These are phyloP conservation scores for Aplosporella prunicola DNA, from an alignment of 2,329 filamentous ascomycete genomes.

Conservation along the genomic window DNA sequence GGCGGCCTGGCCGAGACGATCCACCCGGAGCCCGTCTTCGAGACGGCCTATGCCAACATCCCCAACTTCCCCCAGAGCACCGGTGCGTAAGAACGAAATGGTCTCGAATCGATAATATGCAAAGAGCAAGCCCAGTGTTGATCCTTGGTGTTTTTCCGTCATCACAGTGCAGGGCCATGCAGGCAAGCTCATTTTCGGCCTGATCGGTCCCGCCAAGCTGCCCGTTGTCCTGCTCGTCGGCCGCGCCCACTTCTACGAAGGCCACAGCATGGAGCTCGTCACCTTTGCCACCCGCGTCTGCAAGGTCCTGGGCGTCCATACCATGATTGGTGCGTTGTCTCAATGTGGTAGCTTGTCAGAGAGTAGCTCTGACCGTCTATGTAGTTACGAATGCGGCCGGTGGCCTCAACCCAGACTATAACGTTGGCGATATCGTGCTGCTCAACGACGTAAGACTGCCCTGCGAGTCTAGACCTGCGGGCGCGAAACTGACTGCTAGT, in stretches of 20 bases:
- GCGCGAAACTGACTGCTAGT: no score
- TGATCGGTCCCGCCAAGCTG: slow-evolving; percentile 42
- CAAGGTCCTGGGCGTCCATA: slow-evolving; percentile 51
- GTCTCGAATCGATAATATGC: not conserved
- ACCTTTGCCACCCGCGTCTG: slow-evolving; percentile 58
- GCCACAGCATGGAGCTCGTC: slow-evolving; percentile 52
- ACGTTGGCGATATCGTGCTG: slow-evolving; percentile 55
- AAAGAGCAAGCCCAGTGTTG: not conserved
- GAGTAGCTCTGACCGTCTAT: slow-evolving; percentile 14
- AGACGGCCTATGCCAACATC: slow-evolving; percentile 49
- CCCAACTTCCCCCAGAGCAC: slow-evolving; percentile 53
- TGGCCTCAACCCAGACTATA: slow-evolving; percentile 54
- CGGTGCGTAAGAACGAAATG: slow-evolving; percentile 33
- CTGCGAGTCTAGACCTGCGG: slow-evolving; percentile 1
- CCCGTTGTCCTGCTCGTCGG: slow-evolving; percentile 56
- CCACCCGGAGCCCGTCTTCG: slow-evolving; percentile 39
- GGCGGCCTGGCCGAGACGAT: slow-evolving; percentile 52
- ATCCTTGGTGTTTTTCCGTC: slow-evolving; percentile 16
- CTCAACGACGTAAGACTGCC: slow-evolving; percentile 56
- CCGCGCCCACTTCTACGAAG: slow-evolving; percentile 59
- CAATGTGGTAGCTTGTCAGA: slow-evolving; percentile 5
- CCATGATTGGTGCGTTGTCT: slow-evolving; percentile 42
- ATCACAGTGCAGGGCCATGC: slow-evolving; percentile 48
- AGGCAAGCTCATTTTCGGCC: slow-evolving; percentile 55
- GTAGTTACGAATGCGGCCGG: slow-evolving; percentile 59